Conservation (phyloP, 208 protist genomes). For the Balamuthia mandrillaris region DNA sequence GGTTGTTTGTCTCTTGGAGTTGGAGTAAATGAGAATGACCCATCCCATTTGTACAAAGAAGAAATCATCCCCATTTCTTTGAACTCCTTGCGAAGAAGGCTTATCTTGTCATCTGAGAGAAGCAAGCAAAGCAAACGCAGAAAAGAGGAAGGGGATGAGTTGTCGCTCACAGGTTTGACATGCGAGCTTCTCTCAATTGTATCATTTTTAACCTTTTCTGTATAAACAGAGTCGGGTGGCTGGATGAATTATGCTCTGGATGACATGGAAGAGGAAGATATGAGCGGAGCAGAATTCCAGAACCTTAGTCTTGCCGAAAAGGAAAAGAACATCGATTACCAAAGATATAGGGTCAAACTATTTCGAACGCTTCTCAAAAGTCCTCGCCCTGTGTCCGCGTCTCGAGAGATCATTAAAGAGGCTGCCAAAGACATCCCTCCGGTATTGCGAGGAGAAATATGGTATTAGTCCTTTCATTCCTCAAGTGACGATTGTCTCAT, state of each 20-base stretch:
- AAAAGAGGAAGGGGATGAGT: no score
- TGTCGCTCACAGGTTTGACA: no score
- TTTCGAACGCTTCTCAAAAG: slow-evolving; percentile 39
- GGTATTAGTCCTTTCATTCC: no score
- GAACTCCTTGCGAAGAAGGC: background rate
- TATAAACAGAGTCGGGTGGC: no score
- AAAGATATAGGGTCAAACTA: slow-evolving; percentile 32
- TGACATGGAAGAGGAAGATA: no score
- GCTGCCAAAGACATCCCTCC: slow-evolving; percentile 72
- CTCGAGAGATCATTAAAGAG: slow-evolving; percentile 41
- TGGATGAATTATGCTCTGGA: no score
- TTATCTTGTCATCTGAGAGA: background rate
- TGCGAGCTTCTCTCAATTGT: no score
- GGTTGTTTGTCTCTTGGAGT: background rate
- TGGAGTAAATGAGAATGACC: background rate
- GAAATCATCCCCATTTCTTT: slow-evolving; percentile 31
- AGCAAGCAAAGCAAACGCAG: background rate
- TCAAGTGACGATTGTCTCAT: no score
- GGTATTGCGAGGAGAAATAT: slow-evolving; percentile 80
- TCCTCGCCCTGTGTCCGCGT: background rate
- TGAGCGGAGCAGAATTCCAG: no score
- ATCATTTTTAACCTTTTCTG: no score
- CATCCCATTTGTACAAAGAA: background rate
- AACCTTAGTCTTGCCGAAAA: background rate
- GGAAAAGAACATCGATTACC: slow-evolving; percentile 44